These are phyloP conservation scores for Berberis vulgaris DNA, from an alignment of 164 flowering plant genomes.

Conservation along the genomic window DNA sequence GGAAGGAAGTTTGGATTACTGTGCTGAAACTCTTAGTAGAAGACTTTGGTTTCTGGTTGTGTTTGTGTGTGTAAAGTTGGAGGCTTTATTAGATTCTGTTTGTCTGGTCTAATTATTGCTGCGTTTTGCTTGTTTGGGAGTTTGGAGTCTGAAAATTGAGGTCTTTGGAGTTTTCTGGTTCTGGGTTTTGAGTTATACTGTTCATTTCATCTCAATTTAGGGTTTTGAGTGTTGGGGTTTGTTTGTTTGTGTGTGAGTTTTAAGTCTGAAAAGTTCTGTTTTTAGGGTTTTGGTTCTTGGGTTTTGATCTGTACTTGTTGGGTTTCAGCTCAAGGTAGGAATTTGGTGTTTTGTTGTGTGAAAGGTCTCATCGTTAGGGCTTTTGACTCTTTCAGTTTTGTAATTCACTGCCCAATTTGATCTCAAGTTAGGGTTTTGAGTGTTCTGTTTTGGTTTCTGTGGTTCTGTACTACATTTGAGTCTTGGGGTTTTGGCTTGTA, in stretches of 20 bases:
- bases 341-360: neutral
- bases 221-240: conserved; percentile 7
- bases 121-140: no score
- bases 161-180: neutral
- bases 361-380: no score
- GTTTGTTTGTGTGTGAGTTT: neutral
- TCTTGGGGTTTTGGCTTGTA: neutral
- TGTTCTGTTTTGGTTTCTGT: no score
- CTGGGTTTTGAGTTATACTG: conserved; percentile 7
- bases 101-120: no score
- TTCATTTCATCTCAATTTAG: neutral
- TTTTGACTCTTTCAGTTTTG: no score
- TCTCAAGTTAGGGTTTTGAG: no score
- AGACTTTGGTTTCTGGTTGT: conserved; percentile 1
- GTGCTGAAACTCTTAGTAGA: neutral
- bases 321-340: neutral
- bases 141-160: no score
- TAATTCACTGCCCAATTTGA: no score
- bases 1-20: neutral
- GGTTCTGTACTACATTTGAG: no score
- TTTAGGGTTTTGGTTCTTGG: neutral
- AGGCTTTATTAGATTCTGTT: no score
- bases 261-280: neutral
- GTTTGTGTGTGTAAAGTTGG: no score
- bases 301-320: neutral